Percentiles rank a stretch among this genome's conserved stretches.
phyloP scores from a whole-genome alignment of 1,139 yeast species.

The Blastobotrys ciferrii region DNA sequence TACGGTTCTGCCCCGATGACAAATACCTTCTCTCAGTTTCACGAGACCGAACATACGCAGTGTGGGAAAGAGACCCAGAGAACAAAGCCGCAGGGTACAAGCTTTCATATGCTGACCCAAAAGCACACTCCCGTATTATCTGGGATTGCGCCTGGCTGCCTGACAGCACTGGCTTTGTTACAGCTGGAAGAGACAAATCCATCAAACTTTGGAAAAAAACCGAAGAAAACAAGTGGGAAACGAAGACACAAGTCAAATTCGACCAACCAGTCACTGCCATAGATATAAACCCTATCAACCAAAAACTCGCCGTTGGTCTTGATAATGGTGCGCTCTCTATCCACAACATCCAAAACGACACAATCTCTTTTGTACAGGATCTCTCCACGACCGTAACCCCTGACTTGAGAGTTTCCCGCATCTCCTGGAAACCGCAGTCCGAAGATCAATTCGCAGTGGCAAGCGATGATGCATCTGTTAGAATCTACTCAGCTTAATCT shows the following conservation, averaged over 20 bases:
- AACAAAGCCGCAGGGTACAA: constrained; percentile 25
- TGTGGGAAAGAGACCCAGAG: constrained; percentile 59
- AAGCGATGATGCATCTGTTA: constrained; percentile 64
- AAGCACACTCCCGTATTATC: constrained; percentile 86
- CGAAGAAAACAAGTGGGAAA: constrained; percentile 23
- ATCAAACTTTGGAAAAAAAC: constrained; percentile 65
- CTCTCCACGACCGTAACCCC: constrained; percentile 50
- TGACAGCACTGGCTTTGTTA: constrained; percentile 49
- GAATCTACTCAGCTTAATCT: constrained; percentile 22
- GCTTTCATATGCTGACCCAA: constrained; percentile 49
- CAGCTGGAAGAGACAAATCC: constrained; percentile 84
- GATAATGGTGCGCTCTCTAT: constrained; percentile 58
- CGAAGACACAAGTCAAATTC: constrained; percentile 32
- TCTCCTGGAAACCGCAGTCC: constrained; percentile 50
- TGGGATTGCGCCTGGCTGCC: constrained; percentile 90
- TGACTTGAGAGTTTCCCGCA: constrained; percentile 51
- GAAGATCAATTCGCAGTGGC: constrained; percentile 55
- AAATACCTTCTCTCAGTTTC: constrained; percentile 73
- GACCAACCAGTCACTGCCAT: constrained; percentile 69
- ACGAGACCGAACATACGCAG: constrained; percentile 81
- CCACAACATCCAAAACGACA: constrained; percentile 29
- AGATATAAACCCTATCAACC: constrained; percentile 46
- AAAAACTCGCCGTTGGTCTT: constrained; percentile 62
- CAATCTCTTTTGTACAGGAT: constrained; percentile 25
- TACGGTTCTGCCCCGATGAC: constrained; percentile 74